Conservation (phyloP, 2,329 filamentous ascomycete species). For the Colletotrichum higginsianum region DNA sequence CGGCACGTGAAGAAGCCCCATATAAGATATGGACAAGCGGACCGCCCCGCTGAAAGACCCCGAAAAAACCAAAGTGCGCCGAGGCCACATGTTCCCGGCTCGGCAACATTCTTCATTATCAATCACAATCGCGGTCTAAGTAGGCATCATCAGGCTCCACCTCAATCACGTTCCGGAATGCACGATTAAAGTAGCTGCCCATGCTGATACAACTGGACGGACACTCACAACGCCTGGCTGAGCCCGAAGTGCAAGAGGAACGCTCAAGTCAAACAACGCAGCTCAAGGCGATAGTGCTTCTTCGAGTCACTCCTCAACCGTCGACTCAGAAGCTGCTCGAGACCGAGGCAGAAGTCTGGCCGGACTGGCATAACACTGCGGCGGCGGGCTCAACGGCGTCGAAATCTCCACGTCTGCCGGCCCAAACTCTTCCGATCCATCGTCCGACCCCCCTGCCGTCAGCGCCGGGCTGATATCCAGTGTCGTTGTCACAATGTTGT, state of each 20-base stretch:
- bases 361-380: constrained; percentile 20
- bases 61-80: constrained; percentile 1
- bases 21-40: not conserved
- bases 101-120: constrained; percentile 12
- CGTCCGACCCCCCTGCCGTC: constrained; percentile 31
- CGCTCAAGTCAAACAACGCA: not conserved
- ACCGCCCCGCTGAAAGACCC: constrained; percentile 3
- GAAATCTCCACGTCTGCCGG: constrained; percentile 21
- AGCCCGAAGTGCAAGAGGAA: not conserved
- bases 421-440: constrained; percentile 19
- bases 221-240: not conserved
- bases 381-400: constrained; percentile 37
- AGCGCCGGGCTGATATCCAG: constrained; percentile 18
- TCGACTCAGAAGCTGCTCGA: not conserved
- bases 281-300: too few species aligned
- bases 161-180: not conserved
- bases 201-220: too few species aligned
- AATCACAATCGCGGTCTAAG: too few species aligned
- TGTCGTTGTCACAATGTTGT: not conserved
- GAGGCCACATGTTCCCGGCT: constrained; percentile 23
- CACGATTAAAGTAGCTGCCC: not conserved
- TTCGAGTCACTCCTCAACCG: not conserved
- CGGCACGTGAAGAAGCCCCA: constrained; percentile 8
- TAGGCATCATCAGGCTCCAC: not conserved
- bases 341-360: not conserved